Evolutionary conservation across 2,329 filamentous ascomycete species (phyloP).

Genomic region (Hypomyces rosellus): DNA sequence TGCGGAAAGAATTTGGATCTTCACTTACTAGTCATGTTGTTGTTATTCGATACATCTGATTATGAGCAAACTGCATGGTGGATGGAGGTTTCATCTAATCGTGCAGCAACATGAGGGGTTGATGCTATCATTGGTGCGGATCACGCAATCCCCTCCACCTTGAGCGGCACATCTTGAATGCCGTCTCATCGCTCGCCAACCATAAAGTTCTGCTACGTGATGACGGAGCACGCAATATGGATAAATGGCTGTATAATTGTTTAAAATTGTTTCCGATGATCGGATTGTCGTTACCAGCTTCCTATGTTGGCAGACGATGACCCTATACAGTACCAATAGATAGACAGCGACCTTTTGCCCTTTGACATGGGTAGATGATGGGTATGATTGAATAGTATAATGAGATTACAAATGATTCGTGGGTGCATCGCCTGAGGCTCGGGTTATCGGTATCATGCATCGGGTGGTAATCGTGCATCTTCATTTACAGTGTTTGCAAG

Average conservation of each 20-base stretch:
- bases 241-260: background rate
- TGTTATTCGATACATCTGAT: slow-evolving; percentile 1
- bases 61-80: background rate
- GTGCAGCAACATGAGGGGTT: background rate
- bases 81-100: background rate
- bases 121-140: slow-evolving; percentile 14
- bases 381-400: too few relatives aligned
- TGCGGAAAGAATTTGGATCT: background rate
- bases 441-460: too few relatives aligned
- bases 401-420: too few relatives aligned
- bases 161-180: background rate
- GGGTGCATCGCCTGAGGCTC: too few relatives aligned
- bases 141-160: slow-evolving; percentile 9
- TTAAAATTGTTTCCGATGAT: background rate
- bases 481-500: too few relatives aligned
- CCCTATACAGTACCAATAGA: too few relatives aligned
- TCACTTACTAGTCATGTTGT: background rate
- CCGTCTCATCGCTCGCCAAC: background rate
- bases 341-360: too few relatives aligned
- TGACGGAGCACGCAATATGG: background rate
- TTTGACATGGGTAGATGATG: too few relatives aligned
- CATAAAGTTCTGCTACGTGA: background rate
- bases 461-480: too few relatives aligned
- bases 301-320: too few relatives aligned
- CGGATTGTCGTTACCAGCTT: background rate